Evolutionary conservation across 225 moss, liverwort and hornwort genomes (phyloP), one percentile per base, ranked within the genome.

Genomic region (Thuidium tamariscinum): DNA sequence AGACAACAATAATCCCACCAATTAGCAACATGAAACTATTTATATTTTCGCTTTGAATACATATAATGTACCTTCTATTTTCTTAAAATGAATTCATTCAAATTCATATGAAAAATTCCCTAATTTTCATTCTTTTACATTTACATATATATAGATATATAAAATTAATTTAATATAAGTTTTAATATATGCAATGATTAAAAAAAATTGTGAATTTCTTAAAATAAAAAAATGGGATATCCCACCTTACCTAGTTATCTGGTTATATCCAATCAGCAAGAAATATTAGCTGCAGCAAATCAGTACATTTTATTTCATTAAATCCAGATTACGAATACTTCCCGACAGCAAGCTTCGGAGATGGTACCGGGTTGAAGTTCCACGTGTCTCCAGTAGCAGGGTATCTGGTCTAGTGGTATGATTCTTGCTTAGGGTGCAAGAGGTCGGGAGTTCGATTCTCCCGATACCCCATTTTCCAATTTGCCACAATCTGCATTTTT

Each of bases 361-460:
- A 30, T 2, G 18, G 2, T 10, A 0, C 4, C 5, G 8, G 1
- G 5, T 4, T 26, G 25, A 15, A 22, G 8, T 14, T 18, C 11
- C 30, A 11, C 72, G 30, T 48, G 2, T 6, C 7, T 4, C 4
- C 0, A 1, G 0, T 0, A 19, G 0, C 0, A 23, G 73, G 54
- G 75, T 54, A 54, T 76, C 36, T 76, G 75, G 54, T 76, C 75
- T 54, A 76, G 54, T 76, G 54, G 75, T 54, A 76, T 76, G 75
- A 36, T 76, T 76, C 54, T 76, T 76, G 54, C 75, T 76, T 76
- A 76, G 54, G 75, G 75, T 76, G 54, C 54, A 76, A 76, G 75
- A 76, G 75, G 75, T 76, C 36, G 54, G 75, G 36, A 75, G 75
- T 75, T 52, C n/a, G 52, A 75, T 76, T 76, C 75, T 76, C 54